phyloP scores from a whole-genome alignment of 768 basidiomycete species.

The Mycena albidolilacea region DNA sequence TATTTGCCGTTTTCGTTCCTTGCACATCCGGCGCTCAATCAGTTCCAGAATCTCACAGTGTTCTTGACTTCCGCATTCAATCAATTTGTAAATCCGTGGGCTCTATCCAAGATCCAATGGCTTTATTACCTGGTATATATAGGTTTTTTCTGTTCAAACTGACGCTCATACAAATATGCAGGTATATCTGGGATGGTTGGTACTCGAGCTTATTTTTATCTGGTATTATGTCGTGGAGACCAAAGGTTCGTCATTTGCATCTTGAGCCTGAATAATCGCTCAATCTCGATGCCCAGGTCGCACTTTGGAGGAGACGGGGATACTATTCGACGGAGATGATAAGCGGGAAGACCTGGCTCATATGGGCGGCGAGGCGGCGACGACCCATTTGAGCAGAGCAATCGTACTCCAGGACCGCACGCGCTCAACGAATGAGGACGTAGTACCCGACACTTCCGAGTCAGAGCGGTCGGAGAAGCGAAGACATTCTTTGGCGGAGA shows the following conservation, averaged over 20 bases:
- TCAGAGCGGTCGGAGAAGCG: slow-evolving; percentile 18
- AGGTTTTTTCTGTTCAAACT: no score
- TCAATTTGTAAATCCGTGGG: slow-evolving; percentile 86
- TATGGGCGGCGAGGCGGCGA: slow-evolving; percentile 66
- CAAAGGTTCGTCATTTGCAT: slow-evolving; percentile 57
- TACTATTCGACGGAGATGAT: slow-evolving; percentile 77
- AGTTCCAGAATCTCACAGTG: slow-evolving; percentile 69
- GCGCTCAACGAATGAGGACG: slow-evolving; percentile 25
- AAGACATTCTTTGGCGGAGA: slow-evolving; percentile 20
- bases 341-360: slow-evolving; percentile 59
- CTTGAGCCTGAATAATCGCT: slow-evolving; percentile 12
- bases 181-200: slow-evolving; percentile 74
- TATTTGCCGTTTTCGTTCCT: slow-evolving; percentile 44
- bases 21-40: slow-evolving; percentile 25
- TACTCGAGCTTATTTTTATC: slow-evolving; percentile 73
- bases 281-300: slow-evolving; percentile 54
- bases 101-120: slow-evolving; percentile 71
- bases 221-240: slow-evolving; percentile 72
- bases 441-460: neutral
- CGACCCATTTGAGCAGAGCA: slow-evolving; percentile 43
- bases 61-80: slow-evolving; percentile 83
- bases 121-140: slow-evolving; percentile 71
- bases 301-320: slow-evolving; percentile 82
- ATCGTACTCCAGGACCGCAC: slow-evolving; percentile 36
- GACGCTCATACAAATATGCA: no score